Conservation (phyloP, 164 flowering plant genomes). For the grape (Vitis vinifera) region ASM3070453v1 NC_081807.1:4256501-4257000, state of each 20-base stretch:
- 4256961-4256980: slow-evolving; percentile 29
- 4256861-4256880: slow-evolving; percentile 29
- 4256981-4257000: slow-evolving; percentile 28
- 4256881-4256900: slow-evolving; percentile 28
- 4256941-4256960: slow-evolving; percentile 24
- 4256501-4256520: slow-evolving; percentile 20
- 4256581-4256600: slow-evolving; percentile 23
- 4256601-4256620: slow-evolving; percentile 25
- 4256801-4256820: slow-evolving; percentile 30
- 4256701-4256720: slow-evolving; percentile 27
- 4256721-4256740: slow-evolving; percentile 15
- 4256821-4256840: slow-evolving; percentile 37
- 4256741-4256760: slow-evolving; percentile 12
- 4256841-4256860: slow-evolving; percentile 25
- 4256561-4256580: slow-evolving; percentile 15
- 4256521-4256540: slow-evolving; percentile 9
- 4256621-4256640: slow-evolving; percentile 12
- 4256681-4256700: slow-evolving; percentile 20
- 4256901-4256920: slow-evolving; percentile 23
- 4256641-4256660: slow-evolving; percentile 28
- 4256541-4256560: slow-evolving; percentile 9
- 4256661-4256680: slow-evolving; percentile 27
- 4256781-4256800: slow-evolving; percentile 32
- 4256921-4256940: slow-evolving; percentile 21
- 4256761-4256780: slow-evolving; percentile 33